Base-by-base conservation (phyloP, 768 basidiomycete genomes). In the Podaxis sp. region DNA sequence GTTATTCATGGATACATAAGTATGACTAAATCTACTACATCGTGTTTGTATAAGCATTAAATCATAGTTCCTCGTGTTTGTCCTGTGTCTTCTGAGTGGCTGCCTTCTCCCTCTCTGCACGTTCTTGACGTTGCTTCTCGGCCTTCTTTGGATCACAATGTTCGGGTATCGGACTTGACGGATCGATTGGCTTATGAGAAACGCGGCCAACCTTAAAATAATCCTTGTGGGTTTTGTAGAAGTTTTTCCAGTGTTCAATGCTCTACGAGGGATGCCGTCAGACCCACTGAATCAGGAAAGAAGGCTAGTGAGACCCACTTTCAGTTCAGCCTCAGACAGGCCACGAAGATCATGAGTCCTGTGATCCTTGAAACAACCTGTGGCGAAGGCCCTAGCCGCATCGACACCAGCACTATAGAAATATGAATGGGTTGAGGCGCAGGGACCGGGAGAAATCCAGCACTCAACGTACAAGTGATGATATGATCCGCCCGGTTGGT, bases 361-460 rank as follows among this genome's bases (percentile, higher is more conserved):
- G 74, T 98, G 95, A 3, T 85, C 85, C 66, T 86, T 81, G 78
- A 98, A 97, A 71, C 95, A 98, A 9, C 95, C 95, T 2, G 95
- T 98, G 48, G 84, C 92, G 72, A 93, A 98, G 0, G 95, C 90
- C 65, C 95, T 79, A 27, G 92, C 90, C n/a, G 92, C 93, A 72
- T 98, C 95, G 55, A 82, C 73, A 11, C 95, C 95, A 64, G 92
- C 87, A 74, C 91, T 81, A 67, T 62, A 59, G 52, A 48, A 48
- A 63, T 63, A 57, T 67, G 48, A 55, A 65, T 66, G 58, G 62
- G 59, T 69, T 61, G 58, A 67, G 64, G 62, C 63, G 64, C 51
- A 55, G 59, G 63, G 47, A 53, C 56, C 53, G 50, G 23, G 46
- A 50, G 44, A 63, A 64, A 47, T 66, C 59, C 50, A 57, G 59